These are phyloP conservation scores for Hanseniaspora occidentalis DNA, from an alignment of 805 yeast genomes.

Conservation along the genomic window DNA sequence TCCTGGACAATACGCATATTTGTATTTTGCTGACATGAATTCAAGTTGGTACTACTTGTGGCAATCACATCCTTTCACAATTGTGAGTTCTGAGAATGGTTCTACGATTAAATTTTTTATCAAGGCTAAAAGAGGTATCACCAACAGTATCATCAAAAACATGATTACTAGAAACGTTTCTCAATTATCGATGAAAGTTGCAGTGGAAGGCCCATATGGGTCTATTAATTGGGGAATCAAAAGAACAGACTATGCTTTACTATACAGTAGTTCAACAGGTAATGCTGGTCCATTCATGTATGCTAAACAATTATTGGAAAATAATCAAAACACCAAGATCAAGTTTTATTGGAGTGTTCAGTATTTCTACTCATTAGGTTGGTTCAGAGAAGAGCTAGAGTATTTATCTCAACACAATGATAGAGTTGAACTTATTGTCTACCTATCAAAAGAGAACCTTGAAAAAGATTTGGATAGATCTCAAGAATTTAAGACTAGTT, in stretches of 20 bases:
- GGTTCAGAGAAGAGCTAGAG: constrained; percentile 11
- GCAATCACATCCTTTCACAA: constrained; percentile 50
- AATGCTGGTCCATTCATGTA: constrained; percentile 29
- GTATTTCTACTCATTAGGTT: constrained; percentile 11
- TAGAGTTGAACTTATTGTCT: constrained; percentile 18
- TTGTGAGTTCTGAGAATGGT: constrained; percentile 13
- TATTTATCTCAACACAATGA: constrained; percentile 8
- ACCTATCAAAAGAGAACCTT: constrained; percentile 60
- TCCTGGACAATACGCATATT: constrained; percentile 6
- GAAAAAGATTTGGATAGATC: neutral
- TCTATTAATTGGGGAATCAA: constrained; percentile 20
- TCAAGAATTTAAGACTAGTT: neutral
- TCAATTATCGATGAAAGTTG: constrained; percentile 18
- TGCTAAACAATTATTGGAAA: constrained; percentile 5
- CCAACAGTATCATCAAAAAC: constrained; percentile 27
- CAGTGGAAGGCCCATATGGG: constrained; percentile 53
- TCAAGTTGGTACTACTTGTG: constrained; percentile 27
- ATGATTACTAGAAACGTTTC: constrained; percentile 14
- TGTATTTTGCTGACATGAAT: constrained; percentile 4
- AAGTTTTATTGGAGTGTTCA: constrained; percentile 11
- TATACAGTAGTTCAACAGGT: constrained; percentile 37
- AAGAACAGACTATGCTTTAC: constrained; percentile 27
- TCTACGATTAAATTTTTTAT: constrained; percentile 29
- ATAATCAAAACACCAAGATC: constrained; percentile 6
- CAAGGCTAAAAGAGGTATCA: constrained; percentile 40